Base-by-base conservation (phyloP, 2,329 filamentous ascomycete genomes). In the Tolypocladium endophyticum region DNA sequence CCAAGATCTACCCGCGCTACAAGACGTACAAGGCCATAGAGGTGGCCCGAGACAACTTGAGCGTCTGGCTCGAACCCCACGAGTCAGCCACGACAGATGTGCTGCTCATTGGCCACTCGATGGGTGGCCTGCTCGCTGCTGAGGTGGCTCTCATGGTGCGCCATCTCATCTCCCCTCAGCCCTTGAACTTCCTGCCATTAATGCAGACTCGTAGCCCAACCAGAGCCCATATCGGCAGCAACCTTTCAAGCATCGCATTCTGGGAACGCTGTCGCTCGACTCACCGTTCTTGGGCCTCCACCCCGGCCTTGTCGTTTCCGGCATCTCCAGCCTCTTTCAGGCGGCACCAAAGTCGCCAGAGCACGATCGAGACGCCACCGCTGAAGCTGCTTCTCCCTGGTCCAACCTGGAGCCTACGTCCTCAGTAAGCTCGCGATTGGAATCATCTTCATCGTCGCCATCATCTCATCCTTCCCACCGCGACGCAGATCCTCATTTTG, bases 281-380 rank as follows among this genome's bases (percentile, higher is more conserved):
- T 88, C 89, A 0, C 92, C 92, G 0, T 91, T 95, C 61, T 78
- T 96, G 7, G 92, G 92, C 4, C 87, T 97, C 70, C 91, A 97
- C 72, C 92, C 91, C 1, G 89, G 92, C 7, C 88, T 97, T 50
- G 83, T 96, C 50, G 82, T 86, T n/a, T 89, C 89, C 43, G 90
- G 92, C 2, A 82, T 96, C 58, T 83, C 86, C 2, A 93, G 90
- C 68, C 79, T 96, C 14, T 94, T 96, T 72, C 75, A 79, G 41
- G 72, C 77, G 4, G 72, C 77, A 14, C 70, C 75, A 18, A 68
- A 65, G 28, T 64, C 64, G 7, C 60, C 62, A 50, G 60, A 60
- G 8, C 57, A 35, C 12, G 20, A 8, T 50, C 20, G 47, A 47
- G 35, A 53, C 33, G 41, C n/a, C 41, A 11, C 16, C 39, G 41